Evolutionary conservation across 2,329 filamentous ascomycete genomes (phyloP), one percentile per base, ranked within the genome.

Genomic region (Nemania serpens): DNA sequence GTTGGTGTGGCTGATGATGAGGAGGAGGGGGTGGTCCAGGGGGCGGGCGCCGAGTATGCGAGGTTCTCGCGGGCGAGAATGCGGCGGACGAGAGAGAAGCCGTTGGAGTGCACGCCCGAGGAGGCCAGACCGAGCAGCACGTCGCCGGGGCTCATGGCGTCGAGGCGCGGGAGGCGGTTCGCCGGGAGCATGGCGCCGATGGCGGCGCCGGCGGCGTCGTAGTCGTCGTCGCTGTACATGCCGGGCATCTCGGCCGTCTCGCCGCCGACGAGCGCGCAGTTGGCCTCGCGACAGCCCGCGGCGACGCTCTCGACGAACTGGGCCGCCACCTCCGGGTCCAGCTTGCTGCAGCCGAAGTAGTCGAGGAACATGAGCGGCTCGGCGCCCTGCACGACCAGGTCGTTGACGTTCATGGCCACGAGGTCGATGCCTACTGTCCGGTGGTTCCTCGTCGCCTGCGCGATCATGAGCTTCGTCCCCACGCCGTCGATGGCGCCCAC

Each of bases 181-280:
- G 84, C 84, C 36, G 84, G 78, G 37, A 83, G 81, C 73, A 98
- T 90, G 43, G 93, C 91, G 58, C 95, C 95, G 47, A 96, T 88
- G 17, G 94, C 94, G 41, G 90, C 91, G 64, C 95, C 95, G 20
- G 92, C 93, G 7, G 93, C 93, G 71, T 99, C 95, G 75, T 98
- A 99, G 73, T 96, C 91, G 51, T 92, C 91, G 55, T 85, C 87
- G 65, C 88, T 83, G 79, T 97, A 97, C 81, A 98, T 91, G 56
- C 93, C 93, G 0, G 94, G 94, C 95, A 99, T 98, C 78, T 99
- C 95, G 6, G 95, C 95, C 0, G 95, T 99, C 78, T 99, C 95
- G 46, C 95, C 95, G 41, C 95, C 95, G n/a, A 98, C 91, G 2
- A 99, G 84, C 15, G 93, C 93, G 72, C 94, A 97, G 46, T 89